Base-by-base conservation (phyloP, 2,329 filamentous ascomycete species). In the Neofusicoccum laricinum region DNA sequence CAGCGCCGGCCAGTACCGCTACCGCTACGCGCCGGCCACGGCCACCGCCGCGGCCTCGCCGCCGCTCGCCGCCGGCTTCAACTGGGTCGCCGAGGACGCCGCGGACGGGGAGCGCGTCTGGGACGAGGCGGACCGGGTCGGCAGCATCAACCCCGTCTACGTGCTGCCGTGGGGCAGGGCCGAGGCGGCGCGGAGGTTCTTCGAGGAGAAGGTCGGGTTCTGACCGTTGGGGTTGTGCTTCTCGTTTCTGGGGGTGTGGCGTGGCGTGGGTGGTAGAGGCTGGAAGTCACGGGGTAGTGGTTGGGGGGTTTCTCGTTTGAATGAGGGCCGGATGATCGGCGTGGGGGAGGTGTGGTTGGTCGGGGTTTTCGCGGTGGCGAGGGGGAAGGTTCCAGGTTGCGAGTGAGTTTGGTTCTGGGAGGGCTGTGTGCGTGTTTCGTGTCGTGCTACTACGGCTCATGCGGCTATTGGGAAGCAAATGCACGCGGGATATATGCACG, bases 121-220 rank as follows among this genome's bases (percentile, higher is more conserved):
- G 77, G 88, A 91, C 66, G 85, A 90, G 70, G 79, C 82, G 65
- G 92, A 96, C 79, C 81, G 86, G 45, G 83, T 97, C 59, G 81
- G 80, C 59, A 81, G 89, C 15, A 84, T 92, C 43, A 92, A 97
- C 77, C 94, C 94, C 2, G 85, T 97, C 30, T 97, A 92, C 78
- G 90, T 91, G 67, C 89, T 97, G 68, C 91, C 93, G 4, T 87
- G 90, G 76, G 82, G 85, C 67, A 84, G 84, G 61, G 90, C 89
- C 62, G 85, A 89, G 70, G 81, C 81, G 38, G 87, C 89, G 69
- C 85, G 86, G 75, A 78, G 78, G 66, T 91, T 90, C 78, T 93
- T 88, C 76, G 80, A 82, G 68, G 78, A 79, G 45, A 87, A 86
- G 73, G 77, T 79, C 62, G 82, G 84, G 12, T 87, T 89, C 69